A percentile compares a stretch with the other conserved stretches of the same genome.
These are phyloP conservation scores for Barbarea vulgaris DNA, from an alignment of 345 rosid species.

Conservation along the genomic window DNA sequence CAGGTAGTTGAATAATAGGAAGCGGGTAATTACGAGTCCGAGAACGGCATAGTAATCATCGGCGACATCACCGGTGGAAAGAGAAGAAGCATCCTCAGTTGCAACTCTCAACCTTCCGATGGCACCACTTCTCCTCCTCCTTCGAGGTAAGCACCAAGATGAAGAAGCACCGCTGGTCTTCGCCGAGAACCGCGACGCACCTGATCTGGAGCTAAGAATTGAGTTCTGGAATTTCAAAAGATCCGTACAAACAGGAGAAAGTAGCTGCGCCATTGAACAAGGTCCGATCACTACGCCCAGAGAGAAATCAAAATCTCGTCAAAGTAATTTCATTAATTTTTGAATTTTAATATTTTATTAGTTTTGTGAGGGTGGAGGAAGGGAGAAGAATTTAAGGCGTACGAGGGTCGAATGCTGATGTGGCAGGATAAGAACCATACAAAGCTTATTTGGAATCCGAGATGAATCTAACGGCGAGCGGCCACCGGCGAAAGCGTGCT, in stretches of 20 bases:
- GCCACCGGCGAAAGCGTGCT: slow-evolving; percentile 38
- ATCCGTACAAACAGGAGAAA: slow-evolving; percentile 76
- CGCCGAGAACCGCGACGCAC: slow-evolving; percentile 38
- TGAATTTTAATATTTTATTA: slow-evolving; percentile 22
- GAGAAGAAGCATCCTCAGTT: slow-evolving; percentile 49
- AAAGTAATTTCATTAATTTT: background rate
- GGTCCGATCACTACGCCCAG: slow-evolving; percentile 13
- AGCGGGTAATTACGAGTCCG: slow-evolving; percentile 93
- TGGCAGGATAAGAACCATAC: slow-evolving; percentile 60
- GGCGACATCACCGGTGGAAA: slow-evolving; percentile 51
- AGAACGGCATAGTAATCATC: slow-evolving; percentile 88
- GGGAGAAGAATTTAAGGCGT: slow-evolving; percentile 52
- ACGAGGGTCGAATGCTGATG: slow-evolving; percentile 52
- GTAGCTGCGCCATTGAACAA: slow-evolving; percentile 71
- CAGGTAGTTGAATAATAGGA: background rate
- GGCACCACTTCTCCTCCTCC: slow-evolving; percentile 39
- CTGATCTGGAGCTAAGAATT: slow-evolving; percentile 37
- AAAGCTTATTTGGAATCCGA: slow-evolving; percentile 37
- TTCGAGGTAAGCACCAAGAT: slow-evolving; percentile 39
- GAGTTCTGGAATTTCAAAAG: slow-evolving; percentile 63
- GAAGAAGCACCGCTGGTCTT: slow-evolving; percentile 32
- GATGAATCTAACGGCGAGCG: slow-evolving; percentile 35
- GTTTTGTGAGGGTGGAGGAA: slow-evolving; percentile 40
- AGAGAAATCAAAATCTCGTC: background rate
- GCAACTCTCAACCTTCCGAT: slow-evolving; percentile 58